These are phyloP conservation scores for Coelastrella sp. DNA, from an alignment of 139 green algal genomes.

Conservation along the genomic window DNA sequence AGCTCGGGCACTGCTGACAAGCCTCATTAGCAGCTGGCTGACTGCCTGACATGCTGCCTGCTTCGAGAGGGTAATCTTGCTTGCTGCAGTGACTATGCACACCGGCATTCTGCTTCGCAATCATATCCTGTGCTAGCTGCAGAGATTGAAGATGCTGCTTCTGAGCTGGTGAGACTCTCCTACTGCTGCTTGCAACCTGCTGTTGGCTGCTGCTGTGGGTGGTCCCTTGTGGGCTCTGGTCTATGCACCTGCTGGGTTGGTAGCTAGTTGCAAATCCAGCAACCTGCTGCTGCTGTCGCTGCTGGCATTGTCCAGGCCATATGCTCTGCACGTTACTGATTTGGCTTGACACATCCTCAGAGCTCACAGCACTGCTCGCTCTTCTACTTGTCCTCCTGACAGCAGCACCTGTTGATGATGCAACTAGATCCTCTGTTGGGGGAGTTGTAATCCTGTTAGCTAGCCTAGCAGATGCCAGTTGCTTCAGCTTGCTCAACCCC, in stretches of 20 bases:
- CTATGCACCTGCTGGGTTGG: not conserved
- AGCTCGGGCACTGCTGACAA: not conserved
- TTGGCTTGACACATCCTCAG: not conserved
- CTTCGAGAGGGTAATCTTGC: too few relatives aligned
- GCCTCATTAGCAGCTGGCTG: not conserved
- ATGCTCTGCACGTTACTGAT: too few relatives aligned
- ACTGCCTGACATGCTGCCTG: not conserved
- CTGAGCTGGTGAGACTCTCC: too few relatives aligned
- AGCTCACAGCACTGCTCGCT: not conserved
- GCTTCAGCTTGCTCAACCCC: constrained; percentile 37
- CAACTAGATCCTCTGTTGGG: not conserved
- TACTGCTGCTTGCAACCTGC: not conserved
- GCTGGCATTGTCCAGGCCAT: not conserved
- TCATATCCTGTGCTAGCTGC: too few relatives aligned
- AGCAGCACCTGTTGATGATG: not conserved
- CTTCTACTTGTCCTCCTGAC: too few relatives aligned
- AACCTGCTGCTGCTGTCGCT: constrained; percentile 17
- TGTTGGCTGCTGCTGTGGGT: too few relatives aligned
- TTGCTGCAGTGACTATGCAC: too few relatives aligned
- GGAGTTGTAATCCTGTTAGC: constrained; percentile 24
- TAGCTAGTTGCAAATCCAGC: not conserved
- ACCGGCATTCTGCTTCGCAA: too few relatives aligned
- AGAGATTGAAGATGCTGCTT: too few relatives aligned
- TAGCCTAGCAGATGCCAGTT: constrained; percentile 32
- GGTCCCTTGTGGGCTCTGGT: too few relatives aligned